A percentile compares a stretch with the other conserved stretches of the same genome.
These are phyloP conservation scores for Pyrenula aspistea DNA, from an alignment of 495 filamentous ascomycete genomes.

Conservation along the genomic window DNA sequence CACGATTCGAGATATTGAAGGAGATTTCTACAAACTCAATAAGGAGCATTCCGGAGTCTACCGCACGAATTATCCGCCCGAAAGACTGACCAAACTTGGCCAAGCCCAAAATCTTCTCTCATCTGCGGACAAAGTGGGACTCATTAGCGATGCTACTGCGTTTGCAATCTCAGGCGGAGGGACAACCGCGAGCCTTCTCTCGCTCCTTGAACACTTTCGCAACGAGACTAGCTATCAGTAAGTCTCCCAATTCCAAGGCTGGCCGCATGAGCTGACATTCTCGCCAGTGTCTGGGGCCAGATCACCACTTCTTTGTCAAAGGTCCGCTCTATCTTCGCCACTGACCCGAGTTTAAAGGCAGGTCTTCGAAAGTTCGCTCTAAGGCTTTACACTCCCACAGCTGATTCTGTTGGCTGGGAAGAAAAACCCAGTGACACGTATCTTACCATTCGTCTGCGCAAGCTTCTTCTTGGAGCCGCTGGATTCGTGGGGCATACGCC, in stretches of 20 bases:
- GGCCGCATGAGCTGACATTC: constrained; percentile 11
- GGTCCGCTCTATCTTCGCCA: constrained; percentile 52
- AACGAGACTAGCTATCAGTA: constrained; percentile 70
- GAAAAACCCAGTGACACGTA: constrained; percentile 65
- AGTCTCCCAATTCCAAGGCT: constrained; percentile 10
- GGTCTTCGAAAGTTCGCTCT: constrained; percentile 65
- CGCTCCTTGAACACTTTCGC: constrained; percentile 69
- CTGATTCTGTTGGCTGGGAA: constrained; percentile 77
- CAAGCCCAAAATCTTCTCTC: constrained; percentile 58
- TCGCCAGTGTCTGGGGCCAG: constrained; percentile 64
- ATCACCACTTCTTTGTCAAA: constrained; percentile 58
- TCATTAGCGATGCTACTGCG: constrained; percentile 84
- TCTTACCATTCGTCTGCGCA: constrained; percentile 66
- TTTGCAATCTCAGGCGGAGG: constrained; percentile 78
- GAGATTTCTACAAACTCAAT: constrained; percentile 88
- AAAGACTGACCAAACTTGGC: constrained; percentile 66
- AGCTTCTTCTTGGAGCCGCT: constrained; percentile 63
- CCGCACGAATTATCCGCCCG: constrained; percentile 78
- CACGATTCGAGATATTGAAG: constrained; percentile 59
- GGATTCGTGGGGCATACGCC: constrained; percentile 40
- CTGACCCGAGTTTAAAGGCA: constrained; percentile 40
- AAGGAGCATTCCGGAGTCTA: constrained; percentile 82
- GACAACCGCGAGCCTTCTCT: constrained; percentile 64
- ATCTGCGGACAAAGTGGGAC: constrained; percentile 79
- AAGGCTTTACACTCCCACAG: constrained; percentile 55